These are phyloP conservation scores for Aegilops bicornis DNA, from an alignment of 176 grass and related monocot species.

Conservation along the genomic window DNA sequence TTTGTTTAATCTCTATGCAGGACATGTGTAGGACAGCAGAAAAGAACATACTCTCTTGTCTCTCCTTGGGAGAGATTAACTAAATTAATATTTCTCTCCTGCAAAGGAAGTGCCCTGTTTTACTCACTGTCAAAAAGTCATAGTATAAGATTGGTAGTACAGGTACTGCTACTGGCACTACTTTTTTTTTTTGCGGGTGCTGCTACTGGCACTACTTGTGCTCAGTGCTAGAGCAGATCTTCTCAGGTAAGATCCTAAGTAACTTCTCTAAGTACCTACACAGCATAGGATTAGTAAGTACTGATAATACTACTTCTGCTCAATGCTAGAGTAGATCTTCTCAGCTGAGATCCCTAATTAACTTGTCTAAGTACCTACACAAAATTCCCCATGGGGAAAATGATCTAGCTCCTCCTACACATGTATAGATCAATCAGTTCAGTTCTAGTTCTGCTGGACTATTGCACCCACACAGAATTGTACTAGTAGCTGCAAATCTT, in stretches of 20 bases:
- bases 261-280: not conserved
- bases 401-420: not conserved
- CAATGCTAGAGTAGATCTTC: not conserved
- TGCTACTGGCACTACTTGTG: no score
- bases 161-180: not conserved
- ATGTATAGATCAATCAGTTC: conserved; percentile 4
- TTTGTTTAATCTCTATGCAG: conserved; percentile 29
- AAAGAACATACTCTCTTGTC: conserved; percentile 18
- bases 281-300: no score
- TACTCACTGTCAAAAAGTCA: conserved; percentile 1
- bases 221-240: not conserved
- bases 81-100: not conserved
- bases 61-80: not conserved
- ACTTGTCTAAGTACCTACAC: not conserved
- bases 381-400: not conserved
- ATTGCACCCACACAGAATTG: not conserved
- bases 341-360: not conserved
- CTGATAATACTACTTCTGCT: not conserved
- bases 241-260: not conserved
- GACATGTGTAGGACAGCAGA: conserved; percentile 37
- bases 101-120: conserved; percentile 8
- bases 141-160: not conserved
- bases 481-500: not conserved
- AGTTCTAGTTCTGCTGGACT: not conserved
- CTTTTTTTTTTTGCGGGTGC: no score